Conservation (phyloP, 495 filamentous ascomycete species). For the Penicillium parvum region DNA sequence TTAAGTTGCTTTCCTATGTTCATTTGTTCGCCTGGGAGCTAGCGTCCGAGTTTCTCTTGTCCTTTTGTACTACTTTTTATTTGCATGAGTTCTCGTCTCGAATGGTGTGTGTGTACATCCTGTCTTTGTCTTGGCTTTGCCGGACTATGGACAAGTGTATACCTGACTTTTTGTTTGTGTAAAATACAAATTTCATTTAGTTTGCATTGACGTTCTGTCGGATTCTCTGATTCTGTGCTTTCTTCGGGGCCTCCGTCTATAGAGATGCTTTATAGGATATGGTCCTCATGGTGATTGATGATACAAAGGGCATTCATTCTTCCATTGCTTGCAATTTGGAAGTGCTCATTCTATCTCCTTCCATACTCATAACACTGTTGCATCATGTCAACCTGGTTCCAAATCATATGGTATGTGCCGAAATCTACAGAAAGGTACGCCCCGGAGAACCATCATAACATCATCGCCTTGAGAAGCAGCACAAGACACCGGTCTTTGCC, state of each 20-base stretch:
- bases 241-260: too few species aligned
- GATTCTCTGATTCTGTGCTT: too few species aligned
- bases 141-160: conserved; percentile 20
- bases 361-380: too few species aligned
- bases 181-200: conserved; percentile 29
- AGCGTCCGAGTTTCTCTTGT: conserved; percentile 29
- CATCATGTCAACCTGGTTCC: too few species aligned
- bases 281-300: too few species aligned
- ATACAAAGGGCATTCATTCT: too few species aligned
- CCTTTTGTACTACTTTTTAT: conserved; percentile 23
- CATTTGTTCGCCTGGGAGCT: conserved; percentile 27
- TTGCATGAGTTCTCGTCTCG: conserved; percentile 33
- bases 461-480: conserved; percentile 16
- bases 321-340: too few species aligned
- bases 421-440: too few species aligned
- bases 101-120: conserved; percentile 22
- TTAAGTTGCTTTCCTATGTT: conserved; percentile 21
- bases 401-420: too few species aligned
- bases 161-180: conserved; percentile 22
- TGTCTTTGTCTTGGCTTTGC: conserved; percentile 29
- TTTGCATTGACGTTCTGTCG: conserved; percentile 6
- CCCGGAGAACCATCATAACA: too few species aligned
- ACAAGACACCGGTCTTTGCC: conserved; percentile 13
- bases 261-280: too few species aligned
- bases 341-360: too few species aligned